Conservation (phyloP, 768 basidiomycete genomes). For the Phaffia tasmanica region DNA sequence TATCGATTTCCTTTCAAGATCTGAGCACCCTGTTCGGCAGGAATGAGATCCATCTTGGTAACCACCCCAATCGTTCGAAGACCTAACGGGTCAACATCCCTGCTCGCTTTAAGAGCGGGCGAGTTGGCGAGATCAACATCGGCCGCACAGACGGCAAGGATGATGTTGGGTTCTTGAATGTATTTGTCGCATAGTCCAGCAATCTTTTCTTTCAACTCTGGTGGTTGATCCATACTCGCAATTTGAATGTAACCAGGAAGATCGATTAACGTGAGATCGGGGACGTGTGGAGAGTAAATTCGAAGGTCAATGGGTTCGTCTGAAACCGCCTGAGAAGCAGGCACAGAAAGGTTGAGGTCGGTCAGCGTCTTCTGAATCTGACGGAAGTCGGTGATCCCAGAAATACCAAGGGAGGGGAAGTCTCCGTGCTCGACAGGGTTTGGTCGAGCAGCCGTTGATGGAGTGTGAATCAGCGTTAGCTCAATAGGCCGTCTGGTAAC, state of each 20-base stretch:
- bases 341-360: constrained; percentile 88
- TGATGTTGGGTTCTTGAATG: constrained; percentile 98
- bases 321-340: constrained; percentile 79
- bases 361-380: constrained; percentile 83
- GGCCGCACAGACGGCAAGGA: constrained; percentile 95
- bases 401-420: constrained; percentile 79
- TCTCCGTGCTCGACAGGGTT: constrained; percentile 71
- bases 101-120: constrained; percentile 82
- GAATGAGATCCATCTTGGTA: constrained; percentile 97
- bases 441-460: constrained; percentile 47
- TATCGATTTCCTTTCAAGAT: constrained; percentile 85
- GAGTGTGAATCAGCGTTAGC: constrained; percentile 88
- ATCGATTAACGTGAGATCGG: constrained; percentile 94
- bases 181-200: constrained; percentile 81
- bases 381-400: constrained; percentile 81
- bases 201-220: constrained; percentile 86
- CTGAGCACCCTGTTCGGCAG: constrained; percentile 64
- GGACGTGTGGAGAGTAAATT: constrained; percentile 90
- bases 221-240: constrained; percentile 87
- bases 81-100: constrained; percentile 88
- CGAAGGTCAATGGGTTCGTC: constrained; percentile 92
- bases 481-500: constrained; percentile 97
- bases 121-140: constrained; percentile 98
- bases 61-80: constrained; percentile 92
- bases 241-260: constrained; percentile 96